Evolutionary conservation across 176 grass and related monocot genomes (phyloP).

Genomic region (Musa acuminata): DNA sequence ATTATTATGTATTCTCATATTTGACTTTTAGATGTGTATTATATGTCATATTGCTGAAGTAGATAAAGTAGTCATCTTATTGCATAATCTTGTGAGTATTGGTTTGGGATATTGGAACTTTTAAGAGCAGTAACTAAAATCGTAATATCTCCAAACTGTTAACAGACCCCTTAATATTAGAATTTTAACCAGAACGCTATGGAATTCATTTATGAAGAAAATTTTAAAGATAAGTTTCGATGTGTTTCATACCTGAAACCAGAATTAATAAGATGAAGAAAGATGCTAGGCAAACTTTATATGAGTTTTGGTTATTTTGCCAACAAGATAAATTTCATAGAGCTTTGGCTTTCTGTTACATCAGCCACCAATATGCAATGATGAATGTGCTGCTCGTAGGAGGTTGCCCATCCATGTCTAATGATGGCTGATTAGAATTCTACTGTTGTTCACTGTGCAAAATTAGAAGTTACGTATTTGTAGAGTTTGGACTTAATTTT

Average conservation of each 20-base stretch:
- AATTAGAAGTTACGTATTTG: neutral
- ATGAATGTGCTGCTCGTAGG: neutral
- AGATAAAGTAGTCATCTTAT: too few species aligned
- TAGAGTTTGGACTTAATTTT: neutral
- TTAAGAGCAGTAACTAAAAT: neutral
- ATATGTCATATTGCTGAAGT: neutral
- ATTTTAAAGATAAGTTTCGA: neutral
- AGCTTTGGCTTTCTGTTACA: neutral
- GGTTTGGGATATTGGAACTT: neutral
- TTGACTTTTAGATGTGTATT: neutral
- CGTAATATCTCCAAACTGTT: neutral
- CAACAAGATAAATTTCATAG: neutral
- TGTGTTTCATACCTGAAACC: neutral
- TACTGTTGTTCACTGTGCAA: neutral
- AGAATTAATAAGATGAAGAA: neutral
- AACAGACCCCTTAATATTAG: too few species aligned
- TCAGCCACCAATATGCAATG: neutral
- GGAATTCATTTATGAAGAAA: neutral
- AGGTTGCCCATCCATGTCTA: neutral
- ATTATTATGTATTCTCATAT: neutral
- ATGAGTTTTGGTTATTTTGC: neutral
- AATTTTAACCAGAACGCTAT: neutral
- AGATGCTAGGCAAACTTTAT: neutral
- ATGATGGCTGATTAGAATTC: neutral
- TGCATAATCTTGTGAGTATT: neutral